Evolutionary conservation across 768 basidiomycete species (phyloP), one percentile per base, ranked within the genome.

Genomic region (Mycena floridula): DNA sequence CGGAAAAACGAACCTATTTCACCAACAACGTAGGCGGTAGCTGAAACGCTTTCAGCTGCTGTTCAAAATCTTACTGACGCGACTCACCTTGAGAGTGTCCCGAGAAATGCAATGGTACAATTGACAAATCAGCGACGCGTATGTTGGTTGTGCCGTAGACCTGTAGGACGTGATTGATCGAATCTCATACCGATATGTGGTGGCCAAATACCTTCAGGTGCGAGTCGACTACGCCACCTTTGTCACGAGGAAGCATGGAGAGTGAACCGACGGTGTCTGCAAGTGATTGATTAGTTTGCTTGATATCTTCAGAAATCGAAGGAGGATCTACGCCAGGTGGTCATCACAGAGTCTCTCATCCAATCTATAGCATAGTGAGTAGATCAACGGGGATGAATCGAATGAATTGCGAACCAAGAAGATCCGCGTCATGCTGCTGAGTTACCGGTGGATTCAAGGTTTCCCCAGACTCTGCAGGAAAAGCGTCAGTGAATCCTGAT

Each of bases 101-200:
- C 5, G 66, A 65, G 42, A 78, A 59, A 37, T 76, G 77, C 42
- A 79, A 54, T 2, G 79, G 77, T 6, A 77, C 55, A 40, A 79
- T 61, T 4, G 75, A 77, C n/a, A 79, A 43, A 52, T 79, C 77
- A 8, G 66, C 74, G 5, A 81, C 67, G 6, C 79, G 69, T n/a
- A 81, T 43, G 48, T 80, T 80, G 37, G 55, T 64, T 3, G 79
- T 79, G 1, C 77, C 79, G 49, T 81, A 79, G 0, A 81, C 78
- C 70, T 72, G 32, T 4, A 30, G 11, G 37, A 43, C n/a, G n/a
- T n/a, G n/a, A n/a, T n/a, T n/a, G n/a, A n/a, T 24, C 40, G 47
- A 20, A 42, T 32, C n/a, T 38, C 39, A 23, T 5, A 3, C 1
- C 24, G 49, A 16, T n/a, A n/a, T n/a, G n/a, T n/a, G n/a, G n/a